Percentiles rank a stretch among this genome's conserved stretches.
These are phyloP conservation scores for Fremontodendron californicum DNA, from an alignment of 345 rosid genomes.

Conservation along the genomic window DNA sequence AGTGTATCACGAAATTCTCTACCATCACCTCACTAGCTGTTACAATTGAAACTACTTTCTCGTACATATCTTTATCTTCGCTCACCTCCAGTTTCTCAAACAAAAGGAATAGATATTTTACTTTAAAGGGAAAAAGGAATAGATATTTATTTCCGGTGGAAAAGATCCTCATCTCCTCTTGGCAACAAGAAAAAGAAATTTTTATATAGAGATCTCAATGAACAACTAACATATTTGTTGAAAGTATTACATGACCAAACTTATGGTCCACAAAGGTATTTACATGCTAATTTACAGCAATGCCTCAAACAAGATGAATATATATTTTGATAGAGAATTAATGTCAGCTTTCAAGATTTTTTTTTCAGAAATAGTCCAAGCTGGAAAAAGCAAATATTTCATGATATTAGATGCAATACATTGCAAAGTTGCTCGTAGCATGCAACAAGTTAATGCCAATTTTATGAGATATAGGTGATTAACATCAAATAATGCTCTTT, in stretches of 20 bases:
- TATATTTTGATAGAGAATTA: no score
- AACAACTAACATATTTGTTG: not conserved
- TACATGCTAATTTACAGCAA: not conserved
- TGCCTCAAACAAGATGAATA: not conserved
- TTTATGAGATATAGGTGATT: no score
- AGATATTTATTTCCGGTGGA: not conserved
- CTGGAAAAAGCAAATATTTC: no score
- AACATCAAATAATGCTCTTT: no score
- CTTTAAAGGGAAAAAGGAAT: not conserved
- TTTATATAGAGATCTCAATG: not conserved
- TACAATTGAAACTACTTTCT: not conserved
- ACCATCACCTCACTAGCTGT: not conserved
- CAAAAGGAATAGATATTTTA: not conserved
- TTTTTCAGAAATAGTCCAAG: no score
- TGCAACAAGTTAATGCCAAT: no score
- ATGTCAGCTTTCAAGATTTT: no score
- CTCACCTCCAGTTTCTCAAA: not conserved
- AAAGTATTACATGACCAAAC: not conserved
- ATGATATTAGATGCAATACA: no score
- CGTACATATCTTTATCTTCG: no score
- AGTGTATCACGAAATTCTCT: not conserved
- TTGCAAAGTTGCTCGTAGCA: no score
- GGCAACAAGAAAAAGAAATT: not conserved
- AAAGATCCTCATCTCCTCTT: not conserved
- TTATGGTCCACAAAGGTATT: not conserved